Evolutionary conservation across 257 asterid species (phyloP), one percentile per base, ranked within the genome.

Genomic region (Scutellaria galericulata): DNA sequence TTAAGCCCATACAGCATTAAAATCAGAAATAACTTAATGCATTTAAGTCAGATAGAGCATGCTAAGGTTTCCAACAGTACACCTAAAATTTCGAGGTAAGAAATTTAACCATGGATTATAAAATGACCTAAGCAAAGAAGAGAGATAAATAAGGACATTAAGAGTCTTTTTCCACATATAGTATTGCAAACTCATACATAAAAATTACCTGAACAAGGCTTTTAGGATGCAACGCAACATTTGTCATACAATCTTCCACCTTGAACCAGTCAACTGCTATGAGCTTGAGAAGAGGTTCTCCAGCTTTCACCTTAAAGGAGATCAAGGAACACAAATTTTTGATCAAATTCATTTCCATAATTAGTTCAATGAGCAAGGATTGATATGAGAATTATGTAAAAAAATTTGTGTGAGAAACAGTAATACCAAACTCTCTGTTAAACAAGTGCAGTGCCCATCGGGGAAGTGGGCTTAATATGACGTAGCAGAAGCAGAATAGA

Each of bases 231-330:
- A 92, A 82, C 35, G 99, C 97, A 71, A 92, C 83, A 64, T 86
- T 84, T 56, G 90, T 70, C 51, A 75, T 74, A 72, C 86, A 70
- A 41, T 84, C 78, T 54, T 92, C 98, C 68, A 89, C 90, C 80
- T 90, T 92, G 83, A 88, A 92, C 99, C 99, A 95, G 84, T 95
- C 99, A 80, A 95, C 98, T 41, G 97, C 97, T 47, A 95, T 72
- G 78, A 95, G 97, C 89, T 86, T 92, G 74, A 95, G 88, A 82
- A 90, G 89, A 53, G 99, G 98, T 42, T 92, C 97, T 64, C 96
- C 96, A 63, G 97, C 99, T 76, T 87, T 86, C 65, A 92, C 89
- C 99, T 95, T 83, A 69, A 77, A 75, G 74, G 47, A 62, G 53
- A 71, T 69, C 74, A 66, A n/a, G n/a, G n/a, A n/a, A 55, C 48